Base-by-base conservation (phyloP, 805 yeast species). In the Wickerhamomyces chaumierensis region DNA sequence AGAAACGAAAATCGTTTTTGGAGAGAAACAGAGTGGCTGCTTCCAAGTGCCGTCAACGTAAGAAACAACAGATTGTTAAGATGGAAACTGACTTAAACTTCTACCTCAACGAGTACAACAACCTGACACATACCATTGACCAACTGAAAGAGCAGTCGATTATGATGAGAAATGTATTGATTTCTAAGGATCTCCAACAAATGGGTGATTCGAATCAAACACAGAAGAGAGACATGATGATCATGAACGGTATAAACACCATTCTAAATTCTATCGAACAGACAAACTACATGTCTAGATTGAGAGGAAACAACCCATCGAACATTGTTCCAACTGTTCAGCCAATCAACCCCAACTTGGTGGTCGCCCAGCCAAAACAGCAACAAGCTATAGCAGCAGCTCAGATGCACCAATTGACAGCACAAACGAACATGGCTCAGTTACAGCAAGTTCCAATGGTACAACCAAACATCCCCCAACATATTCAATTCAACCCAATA, bases 11-110 rank as follows among this genome's bases (percentile, higher is more conserved):
- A 55, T 79, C 67, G 53, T 90, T 75, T 51, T 60, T 92, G 46
- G 98, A 92, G 56, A 69, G 97, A 45, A 92, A 92, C 58, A 70
- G 98, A 41, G 75, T 92, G 9, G 98, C 98, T 0, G 98, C 98
- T 0, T 77, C 92, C 18, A 88, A 87, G 56, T 92, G 97, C 65
- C 74, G 98, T 42, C 94, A 84, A 60, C 73, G 96, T 41, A 92
- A 92, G 67, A 92, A 92, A 64, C 86, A 84, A 55, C 80, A 81
- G 67, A 73, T 87, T 27, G 78, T 74, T 41, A 81, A 80, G 48
- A 80, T 92, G 74, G 94, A 87, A 56, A 75, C 69, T 35, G 94
- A 87, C 55, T 68, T 86, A 38, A 69, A 75, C 34, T 78, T 73
- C 49, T 85, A 78, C 55, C 69, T 82, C 15, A 58, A 68, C 11